These are phyloP conservation scores for Candida loeiensis DNA, from an alignment of 805 yeast genomes.

Conservation along the genomic window DNA sequence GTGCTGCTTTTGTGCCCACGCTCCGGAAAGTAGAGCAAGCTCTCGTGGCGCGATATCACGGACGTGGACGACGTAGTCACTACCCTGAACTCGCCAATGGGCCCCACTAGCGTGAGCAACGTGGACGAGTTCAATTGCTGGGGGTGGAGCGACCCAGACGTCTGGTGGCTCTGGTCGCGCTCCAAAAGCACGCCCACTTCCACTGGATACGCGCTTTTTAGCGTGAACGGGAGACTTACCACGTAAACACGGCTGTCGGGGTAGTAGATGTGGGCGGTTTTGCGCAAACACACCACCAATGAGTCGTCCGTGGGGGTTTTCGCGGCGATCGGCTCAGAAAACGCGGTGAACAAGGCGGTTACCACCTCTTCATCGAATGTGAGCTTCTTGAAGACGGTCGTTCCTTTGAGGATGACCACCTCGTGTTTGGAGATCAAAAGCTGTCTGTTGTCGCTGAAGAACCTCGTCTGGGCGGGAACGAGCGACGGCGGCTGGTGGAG, in stretches of 20 bases:
- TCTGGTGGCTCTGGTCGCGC: slow-evolving; percentile 25
- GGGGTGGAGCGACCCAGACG: slow-evolving; percentile 13
- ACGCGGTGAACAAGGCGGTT: slow-evolving; percentile 59
- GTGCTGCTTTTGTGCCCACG: slow-evolving; percentile 30
- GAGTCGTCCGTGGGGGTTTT: slow-evolving; percentile 26
- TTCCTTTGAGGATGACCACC: slow-evolving; percentile 51
- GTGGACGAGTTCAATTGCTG: slow-evolving; percentile 26
- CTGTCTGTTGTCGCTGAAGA: slow-evolving; percentile 26
- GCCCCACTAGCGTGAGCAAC: slow-evolving; percentile 70
- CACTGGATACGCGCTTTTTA: slow-evolving; percentile 59
- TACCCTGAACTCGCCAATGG: slow-evolving; percentile 68
- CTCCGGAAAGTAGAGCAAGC: slow-evolving; percentile 52
- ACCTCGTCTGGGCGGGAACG: too few relatives aligned
- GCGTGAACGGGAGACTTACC: slow-evolving; percentile 66
- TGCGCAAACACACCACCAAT: slow-evolving; percentile 58
- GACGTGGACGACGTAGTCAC: slow-evolving; percentile 70
- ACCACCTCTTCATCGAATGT: slow-evolving; percentile 50
- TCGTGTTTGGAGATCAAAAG: slow-evolving; percentile 34
- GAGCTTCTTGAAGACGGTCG: slow-evolving; percentile 45
- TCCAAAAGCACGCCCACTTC: slow-evolving; percentile 68
- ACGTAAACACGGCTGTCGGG: slow-evolving; percentile 55
- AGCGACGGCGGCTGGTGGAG: too few relatives aligned
- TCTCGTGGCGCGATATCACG: slow-evolving; percentile 56
- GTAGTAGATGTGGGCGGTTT: slow-evolving; percentile 60
- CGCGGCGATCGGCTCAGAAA: slow-evolving; percentile 25